These are phyloP conservation scores for Dioscorea cayenensis DNA, from an alignment of 116 monocot species.

Conservation along the genomic window DNA sequence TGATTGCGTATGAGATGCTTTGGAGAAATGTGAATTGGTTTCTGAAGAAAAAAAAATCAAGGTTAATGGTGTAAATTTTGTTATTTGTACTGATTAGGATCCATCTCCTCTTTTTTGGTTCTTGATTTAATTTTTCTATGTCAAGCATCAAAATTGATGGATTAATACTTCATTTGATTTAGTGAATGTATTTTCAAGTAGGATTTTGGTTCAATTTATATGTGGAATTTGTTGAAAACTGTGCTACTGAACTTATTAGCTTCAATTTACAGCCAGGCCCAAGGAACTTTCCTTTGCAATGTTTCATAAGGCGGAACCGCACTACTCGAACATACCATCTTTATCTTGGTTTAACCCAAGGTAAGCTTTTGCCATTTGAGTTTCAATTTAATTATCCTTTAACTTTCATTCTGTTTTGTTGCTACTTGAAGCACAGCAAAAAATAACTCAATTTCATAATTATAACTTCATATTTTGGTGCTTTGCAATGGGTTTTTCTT, in stretches of 20 bases:
- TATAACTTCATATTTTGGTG: background rate
- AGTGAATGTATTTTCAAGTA: background rate
- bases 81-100: background rate
- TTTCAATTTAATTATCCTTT: background rate
- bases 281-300: conserved; percentile 65
- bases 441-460: background rate
- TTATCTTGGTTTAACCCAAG: conserved; percentile 79
- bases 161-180: background rate
- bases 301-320: conserved; percentile 79
- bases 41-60: no score
- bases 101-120: background rate
- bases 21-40: background rate
- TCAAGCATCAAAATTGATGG: background rate
- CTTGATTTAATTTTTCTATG: background rate
- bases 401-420: background rate
- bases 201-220: no score
- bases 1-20: no score
- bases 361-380: conserved; percentile 12
- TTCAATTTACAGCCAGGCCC: conserved; percentile 66
- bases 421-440: background rate
- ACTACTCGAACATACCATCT: conserved; percentile 65
- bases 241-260: background rate
- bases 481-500: background rate
- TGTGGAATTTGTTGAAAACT: background rate
- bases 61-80: background rate